phyloP scores from a whole-genome alignment of 2,329 filamentous ascomycete species.

The Colletotrichum camelliae region DNA sequence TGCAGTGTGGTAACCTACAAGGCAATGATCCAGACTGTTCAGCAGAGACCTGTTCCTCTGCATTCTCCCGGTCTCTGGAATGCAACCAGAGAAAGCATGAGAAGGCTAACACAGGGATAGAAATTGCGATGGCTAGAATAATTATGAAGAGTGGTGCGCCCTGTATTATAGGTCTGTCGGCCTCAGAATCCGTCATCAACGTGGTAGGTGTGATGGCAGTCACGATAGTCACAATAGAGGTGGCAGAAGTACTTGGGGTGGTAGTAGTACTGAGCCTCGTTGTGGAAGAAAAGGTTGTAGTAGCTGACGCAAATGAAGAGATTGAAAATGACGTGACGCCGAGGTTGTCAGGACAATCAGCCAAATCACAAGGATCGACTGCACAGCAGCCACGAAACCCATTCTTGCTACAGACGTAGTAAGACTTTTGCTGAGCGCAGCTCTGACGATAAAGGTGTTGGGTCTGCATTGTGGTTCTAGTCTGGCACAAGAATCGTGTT shows the following conservation, averaged over 20 bases:
- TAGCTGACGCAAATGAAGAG: background rate
- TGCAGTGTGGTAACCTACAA: background rate
- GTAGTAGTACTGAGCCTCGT: background rate
- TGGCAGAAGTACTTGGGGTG: background rate
- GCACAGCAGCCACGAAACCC: too few relatives aligned
- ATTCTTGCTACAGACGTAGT: too few relatives aligned
- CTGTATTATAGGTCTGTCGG: background rate
- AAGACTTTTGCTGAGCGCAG: too few relatives aligned
- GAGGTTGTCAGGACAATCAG: too few relatives aligned
- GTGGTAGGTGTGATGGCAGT: background rate
- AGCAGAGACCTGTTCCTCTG: too few relatives aligned
- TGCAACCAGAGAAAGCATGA: background rate
- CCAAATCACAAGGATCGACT: too few relatives aligned
- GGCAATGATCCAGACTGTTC: background rate
- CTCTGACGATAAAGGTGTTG: background rate
- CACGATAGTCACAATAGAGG: background rate
- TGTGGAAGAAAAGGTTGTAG: too few relatives aligned
- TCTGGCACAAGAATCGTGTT: background rate
- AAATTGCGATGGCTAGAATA: background rate
- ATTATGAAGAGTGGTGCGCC: background rate
- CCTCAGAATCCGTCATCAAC: background rate
- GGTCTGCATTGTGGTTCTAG: background rate
- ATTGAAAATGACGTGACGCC: background rate
- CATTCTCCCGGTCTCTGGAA: background rate
- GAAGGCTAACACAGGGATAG: background rate